Percentiles rank a stretch among this genome's conserved stretches.
phyloP scores from a whole-genome alignment of 805 yeast species.

The Ogataea henricii region DNA sequence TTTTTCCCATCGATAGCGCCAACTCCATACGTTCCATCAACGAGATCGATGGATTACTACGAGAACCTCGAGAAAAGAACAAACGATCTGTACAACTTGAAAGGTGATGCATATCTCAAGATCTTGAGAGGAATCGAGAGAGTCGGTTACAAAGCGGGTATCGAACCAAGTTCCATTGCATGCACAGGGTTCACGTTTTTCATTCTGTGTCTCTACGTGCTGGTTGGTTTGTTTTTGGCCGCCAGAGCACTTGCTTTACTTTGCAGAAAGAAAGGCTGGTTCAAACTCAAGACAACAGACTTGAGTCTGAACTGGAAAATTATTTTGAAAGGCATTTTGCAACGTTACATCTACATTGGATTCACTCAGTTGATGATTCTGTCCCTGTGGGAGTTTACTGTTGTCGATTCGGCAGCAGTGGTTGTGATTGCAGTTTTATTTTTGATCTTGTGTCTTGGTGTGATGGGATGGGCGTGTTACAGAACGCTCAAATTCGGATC shows the following conservation, averaged over 20 bases:
- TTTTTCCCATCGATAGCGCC: constrained; percentile 21
- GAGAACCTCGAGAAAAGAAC: constrained; percentile 19
- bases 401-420: constrained; percentile 84
- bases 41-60: constrained; percentile 4
- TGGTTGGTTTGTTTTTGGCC: constrained; percentile 60
- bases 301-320: constrained; percentile 46
- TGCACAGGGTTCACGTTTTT: constrained; percentile 88
- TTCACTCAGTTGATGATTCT: constrained; percentile 79
- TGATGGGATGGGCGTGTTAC: constrained; percentile 65
- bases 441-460: constrained; percentile 58
- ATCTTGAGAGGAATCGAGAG: constrained; percentile 87
- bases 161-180: constrained; percentile 83
- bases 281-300: constrained; percentile 12
- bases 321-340: constrained; percentile 74
- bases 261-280: constrained; percentile 19
- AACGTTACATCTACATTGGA: constrained; percentile 81
- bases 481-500: constrained; percentile 66
- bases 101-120: constrained; percentile 58
- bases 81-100: constrained; percentile 37
- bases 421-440: constrained; percentile 77
- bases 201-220: constrained; percentile 70
- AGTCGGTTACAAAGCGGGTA: constrained; percentile 71
- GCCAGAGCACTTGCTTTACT: constrained; percentile 54
- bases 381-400: constrained; percentile 85
- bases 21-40: not conserved